Evolutionary conservation across 2,329 filamentous ascomycete genomes (phyloP).

Genomic region (Fusarium nelsonii): DNA sequence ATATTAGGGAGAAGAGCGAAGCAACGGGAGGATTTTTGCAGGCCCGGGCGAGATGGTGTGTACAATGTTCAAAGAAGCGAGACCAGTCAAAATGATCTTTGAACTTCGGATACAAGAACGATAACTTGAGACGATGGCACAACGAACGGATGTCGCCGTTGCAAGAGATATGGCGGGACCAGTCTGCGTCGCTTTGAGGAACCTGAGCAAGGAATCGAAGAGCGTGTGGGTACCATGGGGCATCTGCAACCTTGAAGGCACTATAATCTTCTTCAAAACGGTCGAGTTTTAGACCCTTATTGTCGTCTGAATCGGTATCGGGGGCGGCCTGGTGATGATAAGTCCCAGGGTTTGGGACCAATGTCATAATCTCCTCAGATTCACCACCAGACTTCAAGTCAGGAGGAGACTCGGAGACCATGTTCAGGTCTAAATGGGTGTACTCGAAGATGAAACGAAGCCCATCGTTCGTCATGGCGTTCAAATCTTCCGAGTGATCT

Average conservation of each 20-base stretch:
- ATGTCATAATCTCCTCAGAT: neutral
- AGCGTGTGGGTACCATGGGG: conserved; percentile 22
- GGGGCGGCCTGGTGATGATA: neutral
- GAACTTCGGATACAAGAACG: conserved; percentile 2
- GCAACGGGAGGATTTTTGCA: conserved; percentile 7
- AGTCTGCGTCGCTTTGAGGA: conserved; percentile 22
- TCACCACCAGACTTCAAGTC: neutral
- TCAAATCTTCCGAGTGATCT: neutral
- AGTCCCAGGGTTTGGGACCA: neutral
- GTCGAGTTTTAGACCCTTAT: neutral
- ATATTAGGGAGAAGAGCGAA: conserved; percentile 30
- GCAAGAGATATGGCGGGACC: conserved; percentile 21
- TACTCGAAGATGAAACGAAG: conserved; percentile 18
- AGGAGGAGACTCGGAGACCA: conserved; percentile 15
- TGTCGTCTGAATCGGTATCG: neutral
- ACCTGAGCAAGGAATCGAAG: conserved; percentile 21
- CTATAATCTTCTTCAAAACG: neutral
- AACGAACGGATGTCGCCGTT: conserved; percentile 14
- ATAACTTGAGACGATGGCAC: conserved; percentile 18
- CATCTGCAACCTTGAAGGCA: too few relatives aligned
- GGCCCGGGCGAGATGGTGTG: conserved; percentile 6
- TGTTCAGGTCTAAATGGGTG: neutral
- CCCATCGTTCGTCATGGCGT: neutral
- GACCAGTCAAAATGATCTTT: conserved; percentile 4
- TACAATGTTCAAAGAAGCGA: conserved; percentile 22